phyloP scores from a whole-genome alignment of 805 yeast genomes.

The Candida coleopterorum region DNA sequence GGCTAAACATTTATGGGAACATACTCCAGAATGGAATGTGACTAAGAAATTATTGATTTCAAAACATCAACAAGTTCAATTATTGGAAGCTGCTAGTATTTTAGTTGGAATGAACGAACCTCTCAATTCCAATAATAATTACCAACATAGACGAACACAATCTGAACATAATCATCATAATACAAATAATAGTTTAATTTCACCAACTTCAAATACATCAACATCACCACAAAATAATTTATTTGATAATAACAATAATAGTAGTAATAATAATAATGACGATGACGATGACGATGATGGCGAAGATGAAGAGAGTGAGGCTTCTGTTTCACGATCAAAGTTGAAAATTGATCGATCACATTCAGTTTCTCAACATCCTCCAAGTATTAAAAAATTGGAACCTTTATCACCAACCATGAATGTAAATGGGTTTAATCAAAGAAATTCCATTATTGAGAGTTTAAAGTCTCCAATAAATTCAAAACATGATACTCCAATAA shows the following conservation, averaged over 20 bases:
- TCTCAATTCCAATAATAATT: neutral
- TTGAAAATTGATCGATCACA: constrained; percentile 25
- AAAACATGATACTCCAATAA: neutral
- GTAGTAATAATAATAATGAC: neutral
- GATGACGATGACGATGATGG: constrained; percentile 1
- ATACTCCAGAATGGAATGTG: constrained; percentile 90
- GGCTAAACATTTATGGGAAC: constrained; percentile 90
- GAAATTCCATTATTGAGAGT: neutral
- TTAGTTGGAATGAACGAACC: constrained; percentile 66
- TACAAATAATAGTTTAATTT: constrained; percentile 3
- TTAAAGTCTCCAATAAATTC: constrained; percentile 2
- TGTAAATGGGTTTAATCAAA: neutral
- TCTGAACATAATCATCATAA: neutral
- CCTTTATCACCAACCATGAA: constrained; percentile 4
- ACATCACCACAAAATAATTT: constrained; percentile 11
- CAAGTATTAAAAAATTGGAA: constrained; percentile 16
- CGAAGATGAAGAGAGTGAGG: neutral
- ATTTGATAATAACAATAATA: neutral
- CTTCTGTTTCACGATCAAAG: constrained; percentile 1
- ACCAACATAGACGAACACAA: constrained; percentile 2
- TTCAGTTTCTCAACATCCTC: constrained; percentile 45
- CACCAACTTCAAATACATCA: constrained; percentile 13
- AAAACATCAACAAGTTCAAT: constrained; percentile 86
- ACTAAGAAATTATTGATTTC: constrained; percentile 75
- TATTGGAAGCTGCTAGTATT: constrained; percentile 73